A percentile compares a stretch with the other conserved stretches of the same genome.
These are phyloP conservation scores for Candida easanensis DNA, from an alignment of 805 yeast genomes.

Conservation along the genomic window DNA sequence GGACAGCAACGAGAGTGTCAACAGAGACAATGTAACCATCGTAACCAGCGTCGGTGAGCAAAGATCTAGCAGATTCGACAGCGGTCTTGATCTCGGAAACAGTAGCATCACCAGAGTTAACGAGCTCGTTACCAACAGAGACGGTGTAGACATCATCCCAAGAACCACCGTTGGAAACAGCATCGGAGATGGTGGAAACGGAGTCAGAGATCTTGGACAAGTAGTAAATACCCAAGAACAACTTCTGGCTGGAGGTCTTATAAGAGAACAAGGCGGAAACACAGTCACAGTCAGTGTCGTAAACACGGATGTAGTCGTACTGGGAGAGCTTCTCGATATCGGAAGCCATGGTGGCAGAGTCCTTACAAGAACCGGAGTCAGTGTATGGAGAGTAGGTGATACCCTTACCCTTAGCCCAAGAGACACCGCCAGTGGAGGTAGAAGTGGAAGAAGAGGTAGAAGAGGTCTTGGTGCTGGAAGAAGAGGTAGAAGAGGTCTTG, in stretches of 20 bases:
- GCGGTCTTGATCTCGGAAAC: constrained; percentile 47
- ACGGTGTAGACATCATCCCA: constrained; percentile 61
- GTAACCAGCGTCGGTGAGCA: constrained; percentile 45
- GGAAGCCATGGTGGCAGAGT: constrained; percentile 40
- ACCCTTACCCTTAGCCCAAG: constrained; percentile 44
- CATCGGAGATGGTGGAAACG: constrained; percentile 40
- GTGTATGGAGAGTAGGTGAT: constrained; percentile 67
- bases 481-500: constrained; percentile 1
- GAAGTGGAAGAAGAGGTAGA: constrained; percentile 16
- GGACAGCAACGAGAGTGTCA: constrained; percentile 62
- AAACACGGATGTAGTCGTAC: constrained; percentile 54
- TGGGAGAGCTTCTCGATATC: constrained; percentile 45
- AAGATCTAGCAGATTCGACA: constrained; percentile 43
- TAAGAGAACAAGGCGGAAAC: constrained; percentile 50
- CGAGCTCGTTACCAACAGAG: constrained; percentile 63
- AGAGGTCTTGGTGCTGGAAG: constrained; percentile 7
- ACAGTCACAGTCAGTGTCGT: constrained; percentile 61
- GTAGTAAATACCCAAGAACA: constrained; percentile 60
- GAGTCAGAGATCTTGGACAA: constrained; percentile 42
- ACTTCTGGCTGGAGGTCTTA: constrained; percentile 44
- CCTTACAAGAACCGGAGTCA: constrained; percentile 52
- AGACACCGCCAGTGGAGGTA: constrained; percentile 12
- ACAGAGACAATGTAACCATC: constrained; percentile 59
- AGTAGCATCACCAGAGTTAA: constrained; percentile 48
- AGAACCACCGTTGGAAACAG: constrained; percentile 44